A percentile compares a stretch with the other conserved stretches of the same genome.
Conservation (phyloP, 495 filamentous ascomycete genomes). For the Trichoderma erinaceum region DNA sequence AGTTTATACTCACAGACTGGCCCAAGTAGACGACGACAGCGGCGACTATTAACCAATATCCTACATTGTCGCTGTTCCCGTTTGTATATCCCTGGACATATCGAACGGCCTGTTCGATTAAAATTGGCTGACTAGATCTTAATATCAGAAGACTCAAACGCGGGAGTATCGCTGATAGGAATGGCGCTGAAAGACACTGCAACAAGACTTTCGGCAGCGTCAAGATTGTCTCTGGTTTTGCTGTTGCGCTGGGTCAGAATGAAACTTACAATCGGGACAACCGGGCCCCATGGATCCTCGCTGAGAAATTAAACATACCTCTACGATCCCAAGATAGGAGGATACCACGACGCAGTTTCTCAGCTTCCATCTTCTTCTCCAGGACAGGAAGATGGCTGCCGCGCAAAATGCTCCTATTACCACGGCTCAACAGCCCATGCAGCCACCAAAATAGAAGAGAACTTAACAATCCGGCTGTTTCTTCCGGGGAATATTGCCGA, state of each 20-base stretch:
- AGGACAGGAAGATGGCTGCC: slow-evolving; percentile 42
- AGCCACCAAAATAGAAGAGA: slow-evolving; percentile 57
- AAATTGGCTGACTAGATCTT: slow-evolving; percentile 55
- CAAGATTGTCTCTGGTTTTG: slow-evolving; percentile 26
- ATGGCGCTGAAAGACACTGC: slow-evolving; percentile 40
- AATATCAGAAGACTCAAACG: slow-evolving; percentile 52
- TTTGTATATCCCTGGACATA: slow-evolving; percentile 34
- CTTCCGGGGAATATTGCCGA: slow-evolving; percentile 31
- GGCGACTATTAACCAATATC: slow-evolving; percentile 52
- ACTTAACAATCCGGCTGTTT: slow-evolving; percentile 38
- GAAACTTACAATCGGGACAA: background rate
- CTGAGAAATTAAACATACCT: slow-evolving; percentile 19
- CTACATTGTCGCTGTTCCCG: slow-evolving; percentile 29
- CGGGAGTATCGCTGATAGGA: slow-evolving; percentile 46
- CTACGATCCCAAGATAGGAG: slow-evolving; percentile 31
- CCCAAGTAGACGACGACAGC: slow-evolving; percentile 55
- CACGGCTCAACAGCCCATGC: slow-evolving; percentile 48
- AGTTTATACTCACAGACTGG: slow-evolving; percentile 40
- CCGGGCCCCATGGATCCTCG: background rate
- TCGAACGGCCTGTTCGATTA: slow-evolving; percentile 50
- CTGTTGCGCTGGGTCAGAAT: slow-evolving; percentile 16
- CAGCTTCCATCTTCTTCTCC: slow-evolving; percentile 41
- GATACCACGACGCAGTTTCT: slow-evolving; percentile 33
- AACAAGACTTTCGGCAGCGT: slow-evolving; percentile 44
- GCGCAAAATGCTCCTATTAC: slow-evolving; percentile 39